These are phyloP conservation scores for Saccharomycopsis fermentans DNA, from an alignment of 805 yeast genomes.

Conservation along the genomic window DNA sequence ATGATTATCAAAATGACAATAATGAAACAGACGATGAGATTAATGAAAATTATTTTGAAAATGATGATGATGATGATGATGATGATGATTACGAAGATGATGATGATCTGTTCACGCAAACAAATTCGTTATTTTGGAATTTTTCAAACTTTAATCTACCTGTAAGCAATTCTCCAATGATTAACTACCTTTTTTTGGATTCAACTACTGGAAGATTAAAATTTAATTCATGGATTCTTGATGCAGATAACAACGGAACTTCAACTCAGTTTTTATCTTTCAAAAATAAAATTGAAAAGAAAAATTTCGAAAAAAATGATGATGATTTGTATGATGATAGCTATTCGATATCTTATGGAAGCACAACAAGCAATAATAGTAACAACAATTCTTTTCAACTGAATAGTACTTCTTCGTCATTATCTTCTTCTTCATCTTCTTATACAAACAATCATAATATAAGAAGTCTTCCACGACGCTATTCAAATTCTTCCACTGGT, in stretches of 20 bases:
- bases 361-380: not conserved
- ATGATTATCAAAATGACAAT: slow-evolving; percentile 4
- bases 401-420: not conserved
- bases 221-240: not conserved
- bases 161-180: not conserved
- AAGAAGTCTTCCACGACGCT: not conserved
- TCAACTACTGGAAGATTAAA: not conserved
- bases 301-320: not conserved
- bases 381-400: not conserved
- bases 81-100: slow-evolving; percentile 1
- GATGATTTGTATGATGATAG: not conserved
- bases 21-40: slow-evolving; percentile 5
- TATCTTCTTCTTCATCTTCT: not conserved
- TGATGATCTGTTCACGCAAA: not conserved
- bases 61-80: slow-evolving; percentile 2
- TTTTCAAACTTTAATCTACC: not conserved
- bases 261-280: not conserved
- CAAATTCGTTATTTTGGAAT: not conserved
- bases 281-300: not conserved
- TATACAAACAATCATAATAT: not conserved
- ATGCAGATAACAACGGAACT: not conserved
- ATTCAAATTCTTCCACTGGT: not conserved
- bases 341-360: not conserved
- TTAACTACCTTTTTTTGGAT: not conserved
- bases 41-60: not conserved